Base-by-base conservation (phyloP, 140 eudicot genomes). In the Bidens hawaiensis region DNA sequence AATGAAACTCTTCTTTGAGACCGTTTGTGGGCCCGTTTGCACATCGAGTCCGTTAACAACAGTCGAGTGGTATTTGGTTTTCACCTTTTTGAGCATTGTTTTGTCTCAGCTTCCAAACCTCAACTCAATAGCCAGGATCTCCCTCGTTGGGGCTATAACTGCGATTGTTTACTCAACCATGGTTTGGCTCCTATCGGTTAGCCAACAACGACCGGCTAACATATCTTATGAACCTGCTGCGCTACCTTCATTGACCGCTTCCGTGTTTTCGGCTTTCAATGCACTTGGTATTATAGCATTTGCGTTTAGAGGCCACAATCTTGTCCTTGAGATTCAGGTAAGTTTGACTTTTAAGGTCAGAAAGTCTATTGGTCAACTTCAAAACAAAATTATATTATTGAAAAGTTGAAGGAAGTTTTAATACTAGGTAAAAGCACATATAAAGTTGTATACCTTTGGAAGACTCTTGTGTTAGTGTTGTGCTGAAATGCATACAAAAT, bases 11-110 rank as follows among this genome's bases (percentile, higher is more conserved):
- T 93, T 93, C 81, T 93, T 93, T 60, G 87, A 93, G 61, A 83
- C 75, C 0, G 99, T 93, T 50, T 93, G 98, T 49, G 98, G 98
- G 63, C 95, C 98, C 5, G 83, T 67, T 10, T 91, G 98, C 75
- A 15, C 95, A 46, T 87, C 98, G 0, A 87, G 85, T 65, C 98
- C 98, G 22, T 76, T 93, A 12, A 80, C 90, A 2, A 49, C 78
- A 0, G 83, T 75, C 0, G 90, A 83, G 34, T 79, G 90, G 90
- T 83, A 73, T 65, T 30, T 83, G 77, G 77, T 83, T 21, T 83
- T 83, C 58, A 80, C 90, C 55, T 34, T 65, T 68, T 46, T 79
- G 19, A 0, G 86, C 81, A 1, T 60, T 80, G 26, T 40, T 74
- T 4, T 83, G 0, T 78, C 90, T 28, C 90, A 83, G 57, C 79